Base-by-base conservation (phyloP, 768 basidiomycete species). In the Suillus luteus region DNA sequence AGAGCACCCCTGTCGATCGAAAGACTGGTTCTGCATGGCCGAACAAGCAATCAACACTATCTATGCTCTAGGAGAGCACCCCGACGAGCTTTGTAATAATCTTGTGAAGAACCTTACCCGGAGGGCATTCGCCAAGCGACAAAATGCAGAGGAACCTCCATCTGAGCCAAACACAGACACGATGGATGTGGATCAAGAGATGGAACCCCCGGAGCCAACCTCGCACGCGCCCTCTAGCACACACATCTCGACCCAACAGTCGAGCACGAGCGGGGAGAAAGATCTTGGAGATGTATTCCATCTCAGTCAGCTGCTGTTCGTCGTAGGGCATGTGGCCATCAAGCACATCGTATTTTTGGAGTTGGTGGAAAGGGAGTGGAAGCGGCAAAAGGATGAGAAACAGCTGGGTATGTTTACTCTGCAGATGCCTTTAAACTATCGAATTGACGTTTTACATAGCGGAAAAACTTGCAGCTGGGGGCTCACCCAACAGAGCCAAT, bases 281-380 rank as follows among this genome's bases (percentile, higher is more conserved):
- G 91, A 93, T 62, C 66, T 85, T 0, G 92, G 91, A 0, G 92
- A 95, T 62, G 88, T 91, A 4, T 97, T 97, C 73, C 86, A 90
- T 66, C 84, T 99, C 35, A 92, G 91, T 67, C 96, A 99, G 73
- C 82, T 99, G n/a, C 79, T 99, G 33, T 99, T 99, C 72, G 85
- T 94, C 44, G 95, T 98, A 22, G 97, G 97, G 0, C 97, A 99
- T 74, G 92, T 96, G 35, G 95, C 96, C 12, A 93, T 99, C 78
- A 99, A 98, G 75, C 96, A 99, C 57, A 93, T 98, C 63, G 95
- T 96, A 17, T 97, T 93, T 71, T 85, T 99, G 22, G 97, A 99
- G 74, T 82, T 97, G 57, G 90, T 98, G 24, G 97, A 99, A 75
- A 80, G 96, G 41, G 96, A 99, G 72, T 92, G 93, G 87, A 99